A percentile compares a stretch with the other conserved stretches of the same genome.
Conservation (phyloP, 169 alveolate genomes). For the Cryptosporidium muris region DNA sequence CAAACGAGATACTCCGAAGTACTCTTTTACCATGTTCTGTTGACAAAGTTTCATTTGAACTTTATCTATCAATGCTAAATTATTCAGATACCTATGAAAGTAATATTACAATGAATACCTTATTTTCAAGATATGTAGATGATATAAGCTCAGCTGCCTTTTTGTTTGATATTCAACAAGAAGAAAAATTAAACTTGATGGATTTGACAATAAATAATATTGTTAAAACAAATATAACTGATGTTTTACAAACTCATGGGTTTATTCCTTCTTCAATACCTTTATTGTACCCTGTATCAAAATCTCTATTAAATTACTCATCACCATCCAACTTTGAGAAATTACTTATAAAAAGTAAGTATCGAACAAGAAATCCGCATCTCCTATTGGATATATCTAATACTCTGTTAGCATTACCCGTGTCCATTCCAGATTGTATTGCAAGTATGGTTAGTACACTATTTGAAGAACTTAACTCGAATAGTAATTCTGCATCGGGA, state of each 20-base stretch:
- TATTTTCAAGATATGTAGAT: conserved; percentile 48
- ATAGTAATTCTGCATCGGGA: background rate
- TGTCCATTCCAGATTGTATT: conserved; percentile 50
- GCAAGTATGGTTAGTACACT: background rate
- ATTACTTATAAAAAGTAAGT: conserved; percentile 19
- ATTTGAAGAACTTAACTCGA: background rate
- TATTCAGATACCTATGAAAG: conserved; percentile 62
- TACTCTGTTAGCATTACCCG: conserved; percentile 27
- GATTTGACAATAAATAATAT: conserved; percentile 58
- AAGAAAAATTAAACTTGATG: conserved; percentile 39
- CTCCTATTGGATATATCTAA: conserved; percentile 49
- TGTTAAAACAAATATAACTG: conserved; percentile 53
- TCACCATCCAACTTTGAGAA: conserved; percentile 21
- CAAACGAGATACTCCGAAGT: conserved; percentile 22
- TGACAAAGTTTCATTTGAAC: conserved; percentile 35
- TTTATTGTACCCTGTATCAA: conserved; percentile 27
- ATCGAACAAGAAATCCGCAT: conserved; percentile 34
- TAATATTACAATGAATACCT: conserved; percentile 37
- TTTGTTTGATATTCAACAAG: conserved; percentile 37
- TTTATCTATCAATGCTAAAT: conserved; percentile 48
- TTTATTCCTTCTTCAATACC: conserved; percentile 31
- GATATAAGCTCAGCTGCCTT: conserved; percentile 15
- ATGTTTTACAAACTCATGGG: conserved; percentile 30
- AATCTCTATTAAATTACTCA: background rate
- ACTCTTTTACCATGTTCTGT: conserved; percentile 50